phyloP scores from a whole-genome alignment of 768 basidiomycete species.

The Cystobasidium onofrii region DNA sequence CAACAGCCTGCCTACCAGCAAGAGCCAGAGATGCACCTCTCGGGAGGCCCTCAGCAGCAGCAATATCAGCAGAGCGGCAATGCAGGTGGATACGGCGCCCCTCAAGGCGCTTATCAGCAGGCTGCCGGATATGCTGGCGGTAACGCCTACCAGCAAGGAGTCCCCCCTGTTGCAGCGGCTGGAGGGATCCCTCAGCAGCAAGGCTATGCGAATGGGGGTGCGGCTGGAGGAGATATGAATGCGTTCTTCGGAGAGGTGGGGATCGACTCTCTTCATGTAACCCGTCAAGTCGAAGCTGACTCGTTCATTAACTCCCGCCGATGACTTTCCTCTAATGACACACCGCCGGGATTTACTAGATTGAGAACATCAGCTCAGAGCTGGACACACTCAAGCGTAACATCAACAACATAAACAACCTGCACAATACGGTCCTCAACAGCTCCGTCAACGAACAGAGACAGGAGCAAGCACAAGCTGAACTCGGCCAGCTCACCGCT shows the following conservation, averaged over 20 bases:
- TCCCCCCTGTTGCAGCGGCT: neutral
- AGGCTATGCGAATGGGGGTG: neutral
- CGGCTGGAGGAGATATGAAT: neutral
- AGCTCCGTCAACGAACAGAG: constrained; percentile 41
- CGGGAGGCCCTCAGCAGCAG: constrained; percentile 1
- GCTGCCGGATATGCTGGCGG: neutral
- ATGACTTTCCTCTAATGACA: neutral
- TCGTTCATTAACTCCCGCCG: neutral
- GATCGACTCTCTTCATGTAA: neutral
- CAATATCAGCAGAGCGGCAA: neutral
- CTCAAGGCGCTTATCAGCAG: neutral
- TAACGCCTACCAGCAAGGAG: too few relatives aligned
- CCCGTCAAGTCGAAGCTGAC: neutral
- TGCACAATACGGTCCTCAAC: constrained; percentile 44
- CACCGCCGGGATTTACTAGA: constrained; percentile 14
- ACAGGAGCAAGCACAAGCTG: constrained; percentile 35
- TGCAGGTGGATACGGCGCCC: neutral
- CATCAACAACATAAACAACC: constrained; percentile 41
- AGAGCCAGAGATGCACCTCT: neutral
- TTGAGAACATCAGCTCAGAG: constrained; percentile 37
- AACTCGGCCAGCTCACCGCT: constrained; percentile 31
- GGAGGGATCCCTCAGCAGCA: neutral
- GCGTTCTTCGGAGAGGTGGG: constrained; percentile 29
- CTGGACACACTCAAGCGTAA: constrained; percentile 37
- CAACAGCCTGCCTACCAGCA: neutral